Conservation (phyloP, 2,329 filamentous ascomycete genomes). For the Pyrenophora tritici-repentis region DNA sequence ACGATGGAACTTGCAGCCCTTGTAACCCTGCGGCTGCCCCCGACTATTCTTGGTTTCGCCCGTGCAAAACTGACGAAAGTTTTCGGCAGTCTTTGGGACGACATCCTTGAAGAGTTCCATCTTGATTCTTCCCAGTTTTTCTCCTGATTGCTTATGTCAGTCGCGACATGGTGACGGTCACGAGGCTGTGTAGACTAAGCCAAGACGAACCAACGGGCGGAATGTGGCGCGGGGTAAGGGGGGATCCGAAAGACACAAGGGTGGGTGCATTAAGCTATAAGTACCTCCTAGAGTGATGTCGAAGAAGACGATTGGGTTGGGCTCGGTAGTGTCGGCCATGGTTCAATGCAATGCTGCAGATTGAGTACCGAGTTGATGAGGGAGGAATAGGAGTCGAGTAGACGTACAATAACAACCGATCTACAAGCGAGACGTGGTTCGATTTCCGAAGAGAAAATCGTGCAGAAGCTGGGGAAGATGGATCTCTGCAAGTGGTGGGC, state of each 20-base stretch:
- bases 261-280: conserved; percentile 27
- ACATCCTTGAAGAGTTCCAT: conserved; percentile 79
- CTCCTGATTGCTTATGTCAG: conserved; percentile 38
- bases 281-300: conserved; percentile 78
- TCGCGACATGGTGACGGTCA: not conserved
- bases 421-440: not conserved
- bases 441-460: not conserved
- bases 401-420: too few species aligned
- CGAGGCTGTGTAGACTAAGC: conserved; percentile 3
- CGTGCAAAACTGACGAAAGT: conserved; percentile 96
- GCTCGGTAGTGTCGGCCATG: conserved; percentile 43
- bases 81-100: conserved; percentile 88
- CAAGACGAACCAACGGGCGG: conserved; percentile 16
- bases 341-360: conserved; percentile 26
- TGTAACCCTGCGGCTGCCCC: conserved; percentile 87
- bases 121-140: conserved; percentile 46
- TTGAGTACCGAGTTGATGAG: not conserved
- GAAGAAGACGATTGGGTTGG: conserved; percentile 68
- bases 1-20: conserved; percentile 90
- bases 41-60: conserved; percentile 82
- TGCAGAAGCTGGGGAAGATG: conserved; percentile 11
- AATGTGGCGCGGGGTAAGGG: conserved; percentile 13
- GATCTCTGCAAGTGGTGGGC: conserved; percentile 11
- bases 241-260: not conserved
- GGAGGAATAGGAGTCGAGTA: too few species aligned